Evolutionary conservation across 139 green algal genomes (phyloP).

Genomic region (Astrephomene gubernaculifera): DNA sequence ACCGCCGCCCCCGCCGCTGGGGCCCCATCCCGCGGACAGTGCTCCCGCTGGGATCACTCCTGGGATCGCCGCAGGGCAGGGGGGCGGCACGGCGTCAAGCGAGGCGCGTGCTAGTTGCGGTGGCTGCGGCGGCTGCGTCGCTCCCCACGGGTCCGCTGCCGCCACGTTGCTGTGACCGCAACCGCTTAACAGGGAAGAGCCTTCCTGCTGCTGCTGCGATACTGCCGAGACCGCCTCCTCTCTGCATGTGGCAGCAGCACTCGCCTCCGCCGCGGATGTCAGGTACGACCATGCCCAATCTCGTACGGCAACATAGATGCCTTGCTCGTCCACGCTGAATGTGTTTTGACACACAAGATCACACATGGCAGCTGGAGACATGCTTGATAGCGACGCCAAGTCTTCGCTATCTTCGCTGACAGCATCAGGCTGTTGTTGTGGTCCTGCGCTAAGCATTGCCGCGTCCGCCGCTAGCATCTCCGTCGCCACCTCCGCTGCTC

Average conservation of each 20-base stretch:
- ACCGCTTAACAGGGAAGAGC: not conserved
- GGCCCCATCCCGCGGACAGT: too few species aligned
- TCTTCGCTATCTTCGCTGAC: slow-evolving; percentile 31
- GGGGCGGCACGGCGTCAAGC: too few species aligned
- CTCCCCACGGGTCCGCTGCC: not conserved
- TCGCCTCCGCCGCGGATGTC: not conserved
- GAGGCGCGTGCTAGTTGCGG: too few species aligned
- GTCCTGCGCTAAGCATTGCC: not conserved
- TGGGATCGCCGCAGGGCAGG: too few species aligned
- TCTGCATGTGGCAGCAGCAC: not conserved
- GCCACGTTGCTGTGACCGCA: not conserved
- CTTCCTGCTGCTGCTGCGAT: not conserved
- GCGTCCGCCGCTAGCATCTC: not conserved
- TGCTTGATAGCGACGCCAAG: slow-evolving; percentile 23
- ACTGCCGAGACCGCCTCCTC: not conserved
- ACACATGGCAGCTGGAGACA: slow-evolving; percentile 31
- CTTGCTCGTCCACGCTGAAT: slow-evolving; percentile 55
- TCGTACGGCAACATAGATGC: slow-evolving; percentile 4
- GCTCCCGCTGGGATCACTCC: too few species aligned
- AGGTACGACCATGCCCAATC: slow-evolving; percentile 8
- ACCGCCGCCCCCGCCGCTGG: not conserved
- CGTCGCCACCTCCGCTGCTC: not conserved
- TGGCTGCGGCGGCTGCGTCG: too few species aligned
- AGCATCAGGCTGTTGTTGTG: too few species aligned
- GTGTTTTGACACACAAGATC: slow-evolving; percentile 49